Evolutionary conservation across 2,329 filamentous ascomycete genomes (phyloP).

Genomic region (Pleoardoris graminearum): DNA sequence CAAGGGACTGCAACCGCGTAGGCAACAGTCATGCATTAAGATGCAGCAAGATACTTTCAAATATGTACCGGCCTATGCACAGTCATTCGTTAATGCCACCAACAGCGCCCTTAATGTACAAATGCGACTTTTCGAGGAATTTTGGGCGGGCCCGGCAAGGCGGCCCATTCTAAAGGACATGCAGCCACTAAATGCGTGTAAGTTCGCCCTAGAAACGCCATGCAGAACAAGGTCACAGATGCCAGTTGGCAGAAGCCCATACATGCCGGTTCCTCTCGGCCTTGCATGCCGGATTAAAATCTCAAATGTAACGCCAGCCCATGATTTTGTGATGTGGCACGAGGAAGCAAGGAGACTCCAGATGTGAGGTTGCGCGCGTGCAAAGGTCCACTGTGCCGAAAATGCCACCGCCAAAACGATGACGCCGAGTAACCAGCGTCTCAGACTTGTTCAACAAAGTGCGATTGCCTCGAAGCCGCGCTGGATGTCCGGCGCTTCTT

Average conservation of each 20-base stretch:
- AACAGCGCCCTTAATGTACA: slow-evolving; percentile 1
- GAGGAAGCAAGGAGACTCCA: slow-evolving; percentile 23
- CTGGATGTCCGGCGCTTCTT: slow-evolving; percentile 47
- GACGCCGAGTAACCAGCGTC: slow-evolving; percentile 10
- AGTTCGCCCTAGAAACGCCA: slow-evolving; percentile 30
- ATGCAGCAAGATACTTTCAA: slow-evolving; percentile 4
- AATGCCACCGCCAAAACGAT: slow-evolving; percentile 16
- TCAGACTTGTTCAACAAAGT: slow-evolving; percentile 45
- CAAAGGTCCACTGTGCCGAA: slow-evolving; percentile 17
- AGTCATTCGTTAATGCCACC: not conserved
- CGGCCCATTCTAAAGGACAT: slow-evolving; percentile 19
- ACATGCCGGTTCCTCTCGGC: slow-evolving; percentile 8
- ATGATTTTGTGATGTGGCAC: slow-evolving; percentile 24
- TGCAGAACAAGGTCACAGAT: slow-evolving; percentile 20
- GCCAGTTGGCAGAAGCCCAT: slow-evolving; percentile 11
- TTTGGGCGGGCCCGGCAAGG: not conserved
- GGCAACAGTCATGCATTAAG: slow-evolving; percentile 1
- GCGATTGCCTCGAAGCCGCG: slow-evolving; percentile 34
- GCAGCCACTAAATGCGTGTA: slow-evolving; percentile 17
- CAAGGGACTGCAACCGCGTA: no score
- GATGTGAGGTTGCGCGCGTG: slow-evolving; percentile 22
- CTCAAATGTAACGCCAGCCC: slow-evolving; percentile 19
- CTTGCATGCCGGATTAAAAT: slow-evolving; percentile 6
- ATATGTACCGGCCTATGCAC: slow-evolving; percentile 4
- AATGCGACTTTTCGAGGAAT: slow-evolving; percentile 6